A percentile compares a stretch with the other conserved stretches of the same genome.
Evolutionary conservation across 2,329 filamentous ascomycete genomes (phyloP).

Genomic region (Epichloe typhina): DNA sequence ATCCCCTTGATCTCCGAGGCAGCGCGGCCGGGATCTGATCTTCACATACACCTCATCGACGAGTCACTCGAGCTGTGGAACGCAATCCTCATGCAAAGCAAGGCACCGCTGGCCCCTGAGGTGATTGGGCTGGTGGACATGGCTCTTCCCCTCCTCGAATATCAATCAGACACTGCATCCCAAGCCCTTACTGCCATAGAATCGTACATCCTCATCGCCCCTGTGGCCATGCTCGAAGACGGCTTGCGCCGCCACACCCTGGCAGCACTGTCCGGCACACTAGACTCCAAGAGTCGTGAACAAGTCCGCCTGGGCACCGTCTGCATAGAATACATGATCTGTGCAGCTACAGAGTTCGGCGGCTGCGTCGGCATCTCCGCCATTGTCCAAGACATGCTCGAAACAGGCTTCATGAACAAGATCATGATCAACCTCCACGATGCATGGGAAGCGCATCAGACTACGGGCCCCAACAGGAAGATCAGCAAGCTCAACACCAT

Average conservation of each 20-base stretch:
- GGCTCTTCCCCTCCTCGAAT: constrained; percentile 52
- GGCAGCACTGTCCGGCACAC: constrained; percentile 34
- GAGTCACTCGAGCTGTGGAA: constrained; percentile 87
- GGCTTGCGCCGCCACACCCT: constrained; percentile 36
- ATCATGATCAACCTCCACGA: constrained; percentile 55
- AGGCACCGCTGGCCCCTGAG: constrained; percentile 45
- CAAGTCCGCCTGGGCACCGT: constrained; percentile 43
- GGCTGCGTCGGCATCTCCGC: constrained; percentile 46
- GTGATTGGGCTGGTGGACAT: constrained; percentile 50
- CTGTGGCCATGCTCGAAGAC: constrained; percentile 50
- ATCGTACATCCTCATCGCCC: constrained; percentile 57
- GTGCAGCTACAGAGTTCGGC: constrained; percentile 47
- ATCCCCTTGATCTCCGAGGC: constrained; percentile 73
- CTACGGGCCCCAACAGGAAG: constrained; percentile 65
- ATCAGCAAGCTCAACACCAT: constrained; percentile 57
- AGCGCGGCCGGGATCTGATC: constrained; percentile 60
- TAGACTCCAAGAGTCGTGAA: constrained; percentile 42
- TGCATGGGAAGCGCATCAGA: constrained; percentile 62
- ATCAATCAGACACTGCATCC: constrained; percentile 49
- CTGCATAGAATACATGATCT: constrained; percentile 52
- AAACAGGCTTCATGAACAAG: constrained; percentile 47
- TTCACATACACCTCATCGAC: constrained; percentile 74
- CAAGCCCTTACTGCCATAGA: constrained; percentile 53
- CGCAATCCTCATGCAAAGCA: constrained; percentile 55
- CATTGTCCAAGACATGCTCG: constrained; percentile 53